Evolutionary conservation across 192 early-diverging fungal species (phyloP), one percentile per base, ranked within the genome.

Genomic region (Pilaira anomala): DNA sequence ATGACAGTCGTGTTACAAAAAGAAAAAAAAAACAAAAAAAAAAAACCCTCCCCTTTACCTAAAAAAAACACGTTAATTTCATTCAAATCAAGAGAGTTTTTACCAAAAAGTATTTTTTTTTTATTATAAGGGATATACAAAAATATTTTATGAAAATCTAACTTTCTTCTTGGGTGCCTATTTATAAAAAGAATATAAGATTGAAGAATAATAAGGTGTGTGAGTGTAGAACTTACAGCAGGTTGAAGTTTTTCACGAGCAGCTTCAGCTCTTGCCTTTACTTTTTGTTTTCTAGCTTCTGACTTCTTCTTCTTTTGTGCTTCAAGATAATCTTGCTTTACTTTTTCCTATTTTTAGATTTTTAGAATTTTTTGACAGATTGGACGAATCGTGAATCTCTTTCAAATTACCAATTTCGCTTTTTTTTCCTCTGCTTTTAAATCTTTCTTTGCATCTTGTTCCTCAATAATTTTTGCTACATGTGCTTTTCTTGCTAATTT

Each of bases 401-500:
- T 12, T 55, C 29, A 7, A 6, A 8, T 54, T 55, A 55, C 53
- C 53, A 55, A 11, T 30, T 55, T 58, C 9, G 40, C 56, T 5
- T 40, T 25, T 22, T 58, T 58, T 40, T 40, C 12, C 0, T 42
- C 33, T 2, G 3, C 40, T 11, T 4, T 58, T 7, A 39, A 12
- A 22, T 58, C 56, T 21, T 42, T 58, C 22, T 58, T 58, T 25
- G 22, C 21, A 21, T 58, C 40, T 19, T 58, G 14, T 16, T 58
- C 39, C 36, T 58, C 56, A 24, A 58, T 58, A 12, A 58, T 58
- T 24, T 58, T 58, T 6, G 56, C 39, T 25, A 58, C 56, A 42
- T 24, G 19, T 58, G 40, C 56, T 33, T 42, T 58, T 24, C 36
- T 58, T 13, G 36, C 56, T 13, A 58, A 26, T 12, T 58, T 58